Evolutionary conservation across 768 basidiomycete species (phyloP), one percentile per base, ranked within the genome.

Genomic region (Hygrocybe coccinea): DNA sequence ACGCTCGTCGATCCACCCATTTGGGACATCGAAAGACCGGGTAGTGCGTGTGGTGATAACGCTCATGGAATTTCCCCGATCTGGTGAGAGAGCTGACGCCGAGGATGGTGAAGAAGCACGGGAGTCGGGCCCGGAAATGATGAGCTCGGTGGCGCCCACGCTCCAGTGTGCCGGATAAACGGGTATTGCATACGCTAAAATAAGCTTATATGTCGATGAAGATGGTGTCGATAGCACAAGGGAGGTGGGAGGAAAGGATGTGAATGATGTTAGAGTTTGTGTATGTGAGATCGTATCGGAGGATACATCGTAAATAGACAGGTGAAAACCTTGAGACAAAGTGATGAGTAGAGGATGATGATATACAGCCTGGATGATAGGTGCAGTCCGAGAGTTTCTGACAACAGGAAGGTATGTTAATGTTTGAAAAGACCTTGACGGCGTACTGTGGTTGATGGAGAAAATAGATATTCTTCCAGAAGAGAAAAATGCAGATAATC

Each of bases 91-190:
- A 3, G 19, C 19, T 19, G 39, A 41, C 19, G 39, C 11, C 39
- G 29, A 53, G 19, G 9, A 62, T 50, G 9, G 61, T 59, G 62
- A 59, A 34, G 61, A 46, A 5, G 17, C 44, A 2, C 44, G 44
- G 56, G 55, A 59, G 62, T 38, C 50, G 56, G 48, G 60, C 53
- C 53, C 70, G 46, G 81, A 76, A 45, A 92, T 87, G 48, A 88
- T 76, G 37, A 92, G 71, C 63, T 91, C 90, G 8, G 89, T 88
- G 4, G 81, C 83, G 33, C 87, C 88, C 29, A 85, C 79, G 22
- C 84, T 83, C 87, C 87, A 92, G 66, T 92, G 91, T 15, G 76
- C 74, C 3, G 90, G 90, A 65, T 88, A 91, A 41, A 92, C 85
- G 29, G 88, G 89, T 35, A 83, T 74, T 17, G 87, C 75, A 69